Percentiles rank a stretch among this genome's conserved stretches.
Evolutionary conservation across 108 stramenopile genomes (phyloP).

Genomic region (Fragilaria crotonensis): DNA sequence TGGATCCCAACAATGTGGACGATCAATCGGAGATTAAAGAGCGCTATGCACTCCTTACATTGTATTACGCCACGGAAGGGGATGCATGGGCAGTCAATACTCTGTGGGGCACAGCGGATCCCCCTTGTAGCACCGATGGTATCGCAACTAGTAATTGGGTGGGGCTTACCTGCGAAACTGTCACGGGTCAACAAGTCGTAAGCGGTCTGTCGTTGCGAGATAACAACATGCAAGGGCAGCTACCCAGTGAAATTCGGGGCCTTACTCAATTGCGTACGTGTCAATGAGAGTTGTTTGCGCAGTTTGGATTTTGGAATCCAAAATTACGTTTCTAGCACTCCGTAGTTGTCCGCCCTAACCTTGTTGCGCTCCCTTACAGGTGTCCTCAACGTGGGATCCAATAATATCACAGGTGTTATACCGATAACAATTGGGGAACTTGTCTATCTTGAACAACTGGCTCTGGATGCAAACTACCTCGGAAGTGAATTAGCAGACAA

Average conservation of each 20-base stretch:
- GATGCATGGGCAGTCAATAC: constrained; percentile 26
- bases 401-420: neutral
- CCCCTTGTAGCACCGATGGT: too few relatives aligned
- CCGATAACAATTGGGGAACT: neutral
- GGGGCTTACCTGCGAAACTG: neutral
- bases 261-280: constrained; percentile 17
- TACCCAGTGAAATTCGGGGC: constrained; percentile 22
- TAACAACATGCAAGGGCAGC: constrained; percentile 30
- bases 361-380: neutral
- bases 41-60: constrained; percentile 27
- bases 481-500: neutral
- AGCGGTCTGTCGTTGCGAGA: neutral
- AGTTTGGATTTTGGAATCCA: too few relatives aligned
- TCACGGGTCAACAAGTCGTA: neutral
- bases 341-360: too few relatives aligned
- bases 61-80: constrained; percentile 34
- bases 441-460: neutral
- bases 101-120: constrained; percentile 17
- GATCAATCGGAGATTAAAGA: constrained; percentile 1
- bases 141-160: neutral
- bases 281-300: neutral
- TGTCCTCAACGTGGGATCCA: neutral
- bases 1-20: constrained; percentile 14
- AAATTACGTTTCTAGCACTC: too few relatives aligned
- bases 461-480: neutral